Evolutionary conservation across 495 filamentous ascomycete species (phyloP), one percentile per base, ranked within the genome.

Genomic region (Lindgomyces ingoldianus): DNA sequence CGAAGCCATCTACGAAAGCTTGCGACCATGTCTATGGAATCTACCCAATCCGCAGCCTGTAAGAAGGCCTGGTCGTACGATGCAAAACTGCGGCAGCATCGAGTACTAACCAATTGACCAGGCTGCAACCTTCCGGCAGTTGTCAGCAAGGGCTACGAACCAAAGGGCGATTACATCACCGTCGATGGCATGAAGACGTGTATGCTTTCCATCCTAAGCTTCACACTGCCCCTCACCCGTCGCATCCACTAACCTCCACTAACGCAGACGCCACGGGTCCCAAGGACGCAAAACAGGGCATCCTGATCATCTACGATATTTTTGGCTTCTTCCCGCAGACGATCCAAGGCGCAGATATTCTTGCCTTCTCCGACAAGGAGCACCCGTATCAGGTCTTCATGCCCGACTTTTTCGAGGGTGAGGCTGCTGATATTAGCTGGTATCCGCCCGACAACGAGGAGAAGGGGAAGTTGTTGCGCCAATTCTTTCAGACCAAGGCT

Each of bases 401-500:
- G 46, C 70, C 70, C 19, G 70, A 73, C 53, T 73, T 70, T 61
- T 73, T 73, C 61, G 70, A 73, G 18, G 70, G 70, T 55, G 36
- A 62, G 46, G 50, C 70, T 12, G 68, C 68, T 2, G 68, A 70
- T 47, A 68, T 71, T 50, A 60, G 50, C 24, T 73, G 70, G 70
- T 73, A 73, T 29, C 70, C 70, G 0, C 70, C 70, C 18, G 57
- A 61, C 48, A 65, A 46, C 29, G 55, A 70, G 19, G 91, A 96
- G 72, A 91, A 96, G 80, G 81, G 85, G 74, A 74, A 89, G 79
- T 84, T 83, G 61, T 79, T 98, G 6, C 83, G 84, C 51, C 80
- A 80, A 25, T 97, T 94, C 84, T 92, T 97, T 80, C 72, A 80
- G 57, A 89, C 82, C 65, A 79, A 84, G 67, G 89, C 85, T 21